phyloP scores from a whole-genome alignment of 306 rosid species.

The Citrullus amarus region DNA sequence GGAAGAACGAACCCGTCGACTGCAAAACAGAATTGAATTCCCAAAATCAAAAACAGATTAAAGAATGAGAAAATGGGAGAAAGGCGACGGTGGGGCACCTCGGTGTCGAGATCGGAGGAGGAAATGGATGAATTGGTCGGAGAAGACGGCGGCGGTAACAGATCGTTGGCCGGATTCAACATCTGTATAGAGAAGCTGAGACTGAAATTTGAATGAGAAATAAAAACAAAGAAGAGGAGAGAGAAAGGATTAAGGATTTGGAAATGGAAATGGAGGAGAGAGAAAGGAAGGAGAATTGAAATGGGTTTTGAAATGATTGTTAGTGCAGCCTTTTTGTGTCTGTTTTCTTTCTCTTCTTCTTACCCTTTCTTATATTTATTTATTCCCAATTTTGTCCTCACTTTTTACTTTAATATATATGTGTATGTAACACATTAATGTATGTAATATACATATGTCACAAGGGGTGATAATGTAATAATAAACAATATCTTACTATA shows the following conservation, averaged over 20 bases:
- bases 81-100: slow-evolving; percentile 16
- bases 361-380: neutral
- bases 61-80: neutral
- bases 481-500: neutral
- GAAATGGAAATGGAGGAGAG: neutral
- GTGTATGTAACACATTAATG: neutral
- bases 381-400: neutral
- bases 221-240: neutral
- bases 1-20: slow-evolving; percentile 96
- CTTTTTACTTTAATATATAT: neutral
- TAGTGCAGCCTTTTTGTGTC: neutral
- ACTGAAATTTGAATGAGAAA: neutral
- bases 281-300: neutral
- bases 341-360: neutral
- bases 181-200: slow-evolving; percentile 17
- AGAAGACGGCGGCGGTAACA: slow-evolving; percentile 78
- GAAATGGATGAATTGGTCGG: slow-evolving; percentile 85
- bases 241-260: neutral
- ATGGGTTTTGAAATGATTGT: slow-evolving; percentile 1
- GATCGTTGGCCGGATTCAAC: slow-evolving; percentile 68
- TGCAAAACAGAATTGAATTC: slow-evolving; percentile 8
- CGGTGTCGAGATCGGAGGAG: slow-evolving; percentile 98
- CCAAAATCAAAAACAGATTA: neutral
- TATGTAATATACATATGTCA: neutral
- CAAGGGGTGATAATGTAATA: neutral